Evolutionary conservation across 169 alveolate species (phyloP).

Genomic region (Plasmodium gallinaceum): DNA sequence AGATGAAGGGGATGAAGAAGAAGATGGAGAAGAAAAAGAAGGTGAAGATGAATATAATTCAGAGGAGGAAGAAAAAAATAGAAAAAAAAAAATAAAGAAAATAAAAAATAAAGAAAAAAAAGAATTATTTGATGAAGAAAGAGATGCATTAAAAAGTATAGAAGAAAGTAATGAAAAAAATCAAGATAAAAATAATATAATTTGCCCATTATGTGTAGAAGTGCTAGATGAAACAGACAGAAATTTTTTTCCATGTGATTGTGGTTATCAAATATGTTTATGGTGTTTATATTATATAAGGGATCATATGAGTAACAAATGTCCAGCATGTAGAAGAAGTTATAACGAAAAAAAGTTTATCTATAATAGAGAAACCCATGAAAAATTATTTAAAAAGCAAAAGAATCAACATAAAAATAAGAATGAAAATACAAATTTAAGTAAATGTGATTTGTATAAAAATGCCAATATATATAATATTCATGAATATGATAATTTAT

Average conservation of each 20-base stretch:
- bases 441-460: constrained; percentile 53
- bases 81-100: constrained; percentile 23
- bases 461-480: constrained; percentile 53
- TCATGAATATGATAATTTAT: constrained; percentile 47
- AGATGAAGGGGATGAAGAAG: constrained; percentile 17
- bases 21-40: constrained; percentile 14
- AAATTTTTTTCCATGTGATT: constrained; percentile 91
- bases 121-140: not conserved
- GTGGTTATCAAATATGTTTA: constrained; percentile 93
- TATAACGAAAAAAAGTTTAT: constrained; percentile 89
- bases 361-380: constrained; percentile 78
- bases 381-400: constrained; percentile 42
- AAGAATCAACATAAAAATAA: constrained; percentile 49
- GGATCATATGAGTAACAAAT: constrained; percentile 90
- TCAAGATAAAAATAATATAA: constrained; percentile 42
- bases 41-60: not conserved
- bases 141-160: not conserved
- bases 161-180: constrained; percentile 15
- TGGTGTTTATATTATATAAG: constrained; percentile 93
- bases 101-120: constrained; percentile 24
- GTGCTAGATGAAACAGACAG: constrained; percentile 92
- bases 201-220: constrained; percentile 93
- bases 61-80: constrained; percentile 17
- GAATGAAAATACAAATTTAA: constrained; percentile 38
- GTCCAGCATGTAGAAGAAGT: constrained; percentile 94